A percentile compares a stretch with the other conserved stretches of the same genome.
Evolutionary conservation across 2,329 filamentous ascomycete species (phyloP).

Genomic region (Fusarium sp.): DNA sequence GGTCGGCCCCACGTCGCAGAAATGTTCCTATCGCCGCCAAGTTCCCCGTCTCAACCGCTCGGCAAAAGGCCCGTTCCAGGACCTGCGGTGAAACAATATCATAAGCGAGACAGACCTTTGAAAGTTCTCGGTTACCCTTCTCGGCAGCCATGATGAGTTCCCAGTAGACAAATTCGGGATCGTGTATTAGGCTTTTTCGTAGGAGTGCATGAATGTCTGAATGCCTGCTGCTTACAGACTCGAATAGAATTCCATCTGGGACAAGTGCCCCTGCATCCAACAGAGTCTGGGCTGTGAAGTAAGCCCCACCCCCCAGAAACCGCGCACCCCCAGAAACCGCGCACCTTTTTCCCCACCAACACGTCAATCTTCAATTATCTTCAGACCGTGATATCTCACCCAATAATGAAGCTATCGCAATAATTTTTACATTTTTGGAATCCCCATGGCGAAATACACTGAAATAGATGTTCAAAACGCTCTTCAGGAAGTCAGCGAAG

Average conservation of each 20-base stretch:
- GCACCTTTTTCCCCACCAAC: too few relatives aligned
- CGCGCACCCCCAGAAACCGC: too few relatives aligned
- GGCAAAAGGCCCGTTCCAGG: not conserved
- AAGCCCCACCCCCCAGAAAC: too few relatives aligned
- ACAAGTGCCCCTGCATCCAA: not conserved
- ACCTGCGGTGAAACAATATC: accelerated
- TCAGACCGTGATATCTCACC: too few relatives aligned
- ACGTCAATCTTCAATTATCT: too few relatives aligned
- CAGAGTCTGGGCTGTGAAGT: not conserved
- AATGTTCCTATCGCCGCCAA: not conserved
- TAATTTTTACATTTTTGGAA: too few relatives aligned
- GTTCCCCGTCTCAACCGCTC: too few relatives aligned
- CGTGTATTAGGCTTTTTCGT: not conserved
- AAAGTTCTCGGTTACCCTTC: not conserved
- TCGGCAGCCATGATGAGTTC: not conserved
- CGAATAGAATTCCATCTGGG: accelerated
- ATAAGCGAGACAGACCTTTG: not conserved
- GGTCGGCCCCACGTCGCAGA: not conserved
- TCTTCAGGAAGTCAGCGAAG: too few relatives aligned
- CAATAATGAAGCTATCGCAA: too few relatives aligned
- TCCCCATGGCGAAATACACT: too few relatives aligned
- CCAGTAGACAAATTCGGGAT: too few relatives aligned
- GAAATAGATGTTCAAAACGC: too few relatives aligned
- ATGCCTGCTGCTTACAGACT: accelerated
- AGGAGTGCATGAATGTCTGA: not conserved